Conservation (phyloP, 352 stramenopile species). For the Chrysophaeum taylorii region DNA sequence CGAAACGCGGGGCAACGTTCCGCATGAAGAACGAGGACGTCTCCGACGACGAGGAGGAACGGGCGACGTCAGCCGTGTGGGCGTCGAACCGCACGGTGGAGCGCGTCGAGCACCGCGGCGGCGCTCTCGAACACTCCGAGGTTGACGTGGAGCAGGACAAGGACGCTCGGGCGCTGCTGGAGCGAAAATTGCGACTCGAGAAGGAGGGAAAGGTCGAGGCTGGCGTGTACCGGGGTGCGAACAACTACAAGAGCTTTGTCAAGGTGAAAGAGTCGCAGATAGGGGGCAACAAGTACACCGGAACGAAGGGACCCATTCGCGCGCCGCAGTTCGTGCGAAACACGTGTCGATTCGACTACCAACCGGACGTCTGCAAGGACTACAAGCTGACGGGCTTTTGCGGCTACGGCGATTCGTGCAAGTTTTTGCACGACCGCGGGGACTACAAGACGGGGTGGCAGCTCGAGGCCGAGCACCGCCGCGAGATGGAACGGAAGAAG, state of each 20-base stretch:
- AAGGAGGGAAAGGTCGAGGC: background rate
- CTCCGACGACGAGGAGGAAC: background rate
- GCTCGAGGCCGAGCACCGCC: conserved; percentile 78
- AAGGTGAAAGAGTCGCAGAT: conserved; percentile 8
- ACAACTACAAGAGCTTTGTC: conserved; percentile 8
- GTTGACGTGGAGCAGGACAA: background rate
- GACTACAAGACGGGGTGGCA: conserved; percentile 96
- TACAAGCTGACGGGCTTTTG: conserved; percentile 99
- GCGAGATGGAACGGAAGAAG: conserved; percentile 71
- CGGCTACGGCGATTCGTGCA: conserved; percentile 89
- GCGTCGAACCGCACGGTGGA: background rate
- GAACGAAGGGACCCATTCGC: conserved; percentile 83
- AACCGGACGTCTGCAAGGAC: conserved; percentile 97
- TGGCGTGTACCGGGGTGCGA: conserved; percentile 5
- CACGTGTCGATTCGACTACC: conserved; percentile 92
- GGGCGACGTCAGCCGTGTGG: background rate
- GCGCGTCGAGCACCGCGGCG: background rate
- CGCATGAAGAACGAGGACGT: background rate
- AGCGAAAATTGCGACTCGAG: background rate
- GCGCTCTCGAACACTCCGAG: background rate
- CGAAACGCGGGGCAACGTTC: background rate
- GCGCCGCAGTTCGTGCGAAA: conserved; percentile 81
- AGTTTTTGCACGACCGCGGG: conserved; percentile 95
- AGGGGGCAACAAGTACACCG: conserved; percentile 17
- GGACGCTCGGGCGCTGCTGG: background rate